phyloP scores from a whole-genome alignment of 2,329 filamentous ascomycete genomes.

The Paramyrothecium roridum region DNA sequence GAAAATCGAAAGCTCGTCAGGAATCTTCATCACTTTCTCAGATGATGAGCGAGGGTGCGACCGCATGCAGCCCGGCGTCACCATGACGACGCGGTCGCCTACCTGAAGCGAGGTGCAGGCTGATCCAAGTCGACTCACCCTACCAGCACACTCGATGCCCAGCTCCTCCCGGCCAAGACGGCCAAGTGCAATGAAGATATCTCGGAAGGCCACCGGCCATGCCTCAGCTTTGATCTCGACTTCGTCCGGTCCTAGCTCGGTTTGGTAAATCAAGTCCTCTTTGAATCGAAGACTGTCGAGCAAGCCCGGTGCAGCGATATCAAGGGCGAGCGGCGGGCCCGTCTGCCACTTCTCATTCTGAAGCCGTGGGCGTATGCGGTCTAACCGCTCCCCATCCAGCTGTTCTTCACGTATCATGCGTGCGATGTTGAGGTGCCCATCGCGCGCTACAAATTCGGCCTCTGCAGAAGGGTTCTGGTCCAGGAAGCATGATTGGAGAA shows the following conservation, averaged over 20 bases:
- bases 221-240: neutral
- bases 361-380: neutral
- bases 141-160: neutral
- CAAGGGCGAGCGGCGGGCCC: neutral
- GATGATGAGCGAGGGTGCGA: neutral
- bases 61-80: constrained; percentile 8
- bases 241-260: neutral
- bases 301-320: neutral
- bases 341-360: neutral
- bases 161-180: constrained; percentile 1
- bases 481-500: neutral
- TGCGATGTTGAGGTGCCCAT: neutral
- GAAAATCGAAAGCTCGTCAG: neutral
- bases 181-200: neutral
- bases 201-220: neutral
- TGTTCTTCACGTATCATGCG: neutral
- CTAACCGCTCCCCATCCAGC: neutral
- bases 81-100: neutral
- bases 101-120: neutral
- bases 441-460: neutral
- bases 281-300: neutral
- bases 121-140: neutral
- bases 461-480: neutral
- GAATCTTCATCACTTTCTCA: neutral
- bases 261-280: neutral